Percentiles rank a stretch among this genome's conserved stretches.
Evolutionary conservation across 1,139 yeast species (phyloP).

Genomic region (Hyphopichia wangnamkhiaoensis): DNA sequence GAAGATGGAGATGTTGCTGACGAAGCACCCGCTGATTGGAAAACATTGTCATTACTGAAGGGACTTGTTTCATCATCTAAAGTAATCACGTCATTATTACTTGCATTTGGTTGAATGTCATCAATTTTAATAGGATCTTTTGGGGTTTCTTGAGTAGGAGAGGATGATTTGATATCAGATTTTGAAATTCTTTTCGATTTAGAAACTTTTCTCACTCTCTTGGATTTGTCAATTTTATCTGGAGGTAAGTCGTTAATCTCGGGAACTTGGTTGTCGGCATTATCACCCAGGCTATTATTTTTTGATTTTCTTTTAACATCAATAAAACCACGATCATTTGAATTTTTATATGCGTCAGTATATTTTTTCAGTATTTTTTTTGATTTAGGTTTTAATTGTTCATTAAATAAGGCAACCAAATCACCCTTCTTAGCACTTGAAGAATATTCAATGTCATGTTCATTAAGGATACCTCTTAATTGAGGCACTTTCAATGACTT

Average conservation of each 20-base stretch:
- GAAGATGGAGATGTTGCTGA: slow-evolving; percentile 30
- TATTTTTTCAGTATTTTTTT: slow-evolving; percentile 28
- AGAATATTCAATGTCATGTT: slow-evolving; percentile 56
- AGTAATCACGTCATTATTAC: too few species aligned
- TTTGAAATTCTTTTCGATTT: slow-evolving; percentile 3
- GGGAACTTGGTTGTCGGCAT: not conserved
- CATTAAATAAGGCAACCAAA: slow-evolving; percentile 53
- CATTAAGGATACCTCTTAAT: slow-evolving; percentile 60
- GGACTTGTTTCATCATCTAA: slow-evolving; percentile 19
- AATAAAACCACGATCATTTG: slow-evolving; percentile 27
- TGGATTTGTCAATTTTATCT: not conserved
- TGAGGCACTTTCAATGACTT: slow-evolving; percentile 60
- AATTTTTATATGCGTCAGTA: slow-evolving; percentile 13
- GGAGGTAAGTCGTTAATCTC: not conserved
- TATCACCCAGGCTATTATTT: not conserved
- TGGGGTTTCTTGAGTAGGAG: not conserved
- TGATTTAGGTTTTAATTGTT: slow-evolving; percentile 46
- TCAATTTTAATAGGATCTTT: slow-evolving; percentile 1
- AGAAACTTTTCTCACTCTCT: not conserved
- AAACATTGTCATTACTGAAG: slow-evolving; percentile 41
- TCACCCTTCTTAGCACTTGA: slow-evolving; percentile 65
- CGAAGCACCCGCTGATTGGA: slow-evolving; percentile 31
- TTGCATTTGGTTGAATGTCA: not conserved
- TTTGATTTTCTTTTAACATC: slow-evolving; percentile 11
- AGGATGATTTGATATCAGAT: too few species aligned